phyloP scores from a whole-genome alignment of 139 green algal genomes.

The Chlamydomonas sp. region DNA sequence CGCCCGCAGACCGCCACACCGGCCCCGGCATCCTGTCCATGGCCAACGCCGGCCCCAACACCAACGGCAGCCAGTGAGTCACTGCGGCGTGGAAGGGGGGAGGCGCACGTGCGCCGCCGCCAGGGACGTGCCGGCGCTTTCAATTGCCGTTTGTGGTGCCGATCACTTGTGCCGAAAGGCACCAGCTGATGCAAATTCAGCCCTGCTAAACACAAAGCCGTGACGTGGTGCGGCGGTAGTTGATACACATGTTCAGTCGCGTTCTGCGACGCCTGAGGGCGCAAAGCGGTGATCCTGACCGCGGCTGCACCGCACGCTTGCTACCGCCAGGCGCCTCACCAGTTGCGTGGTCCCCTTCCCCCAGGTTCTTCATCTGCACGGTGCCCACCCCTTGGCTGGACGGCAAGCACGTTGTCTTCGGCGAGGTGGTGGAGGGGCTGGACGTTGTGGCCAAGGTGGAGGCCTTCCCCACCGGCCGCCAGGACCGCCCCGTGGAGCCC shows the following conservation, averaged over 20 bases:
- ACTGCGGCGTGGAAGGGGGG: no score
- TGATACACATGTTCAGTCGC: no score
- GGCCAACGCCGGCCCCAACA: slow-evolving; percentile 75
- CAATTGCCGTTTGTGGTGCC: no score
- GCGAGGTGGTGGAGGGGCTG: slow-evolving; percentile 76
- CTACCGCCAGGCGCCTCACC: neutral
- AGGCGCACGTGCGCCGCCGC: no score
- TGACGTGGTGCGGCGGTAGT: no score
- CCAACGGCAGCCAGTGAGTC: slow-evolving; percentile 65
- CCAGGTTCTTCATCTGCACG: slow-evolving; percentile 68
- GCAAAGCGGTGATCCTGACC: no score
- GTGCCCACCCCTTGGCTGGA: slow-evolving; percentile 66
- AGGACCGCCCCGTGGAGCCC: slow-evolving; percentile 57
- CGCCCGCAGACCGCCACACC: slow-evolving; percentile 29
- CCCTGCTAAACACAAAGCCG: no score
- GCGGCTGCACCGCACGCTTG: neutral
- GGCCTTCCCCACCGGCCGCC: slow-evolving; percentile 43
- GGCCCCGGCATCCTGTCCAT: slow-evolving; percentile 62
- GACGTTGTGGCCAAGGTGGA: slow-evolving; percentile 75
- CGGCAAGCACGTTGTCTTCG: slow-evolving; percentile 78
- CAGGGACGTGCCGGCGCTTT: no score
- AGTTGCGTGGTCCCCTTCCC: no score
- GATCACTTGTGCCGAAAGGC: no score
- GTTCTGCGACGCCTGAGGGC: no score
- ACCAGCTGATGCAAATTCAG: no score